phyloP scores from a whole-genome alignment of 108 stramenopile species.

The Skeletonema grethae region DNA sequence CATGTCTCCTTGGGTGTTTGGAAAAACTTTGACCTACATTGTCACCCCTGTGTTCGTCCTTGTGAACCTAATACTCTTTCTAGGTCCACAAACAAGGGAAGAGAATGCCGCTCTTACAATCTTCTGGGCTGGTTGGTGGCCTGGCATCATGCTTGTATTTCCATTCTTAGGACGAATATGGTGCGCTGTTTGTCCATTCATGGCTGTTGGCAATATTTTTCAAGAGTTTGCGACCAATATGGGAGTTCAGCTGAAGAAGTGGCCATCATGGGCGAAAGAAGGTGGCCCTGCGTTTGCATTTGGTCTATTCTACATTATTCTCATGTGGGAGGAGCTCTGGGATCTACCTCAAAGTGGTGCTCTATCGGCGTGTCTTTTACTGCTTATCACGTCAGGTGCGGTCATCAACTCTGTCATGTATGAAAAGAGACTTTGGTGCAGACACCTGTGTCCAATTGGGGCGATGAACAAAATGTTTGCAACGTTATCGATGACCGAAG shows the following conservation, averaged over 20 bases:
- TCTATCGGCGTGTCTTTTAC: slow-evolving; percentile 36
- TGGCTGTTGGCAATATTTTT: slow-evolving; percentile 38
- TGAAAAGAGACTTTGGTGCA: slow-evolving; percentile 44
- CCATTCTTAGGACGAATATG: slow-evolving; percentile 46
- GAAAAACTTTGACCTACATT: slow-evolving; percentile 29
- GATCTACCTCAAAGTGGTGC: slow-evolving; percentile 29
- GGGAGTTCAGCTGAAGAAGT: slow-evolving; percentile 43
- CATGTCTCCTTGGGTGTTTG: slow-evolving; percentile 43
- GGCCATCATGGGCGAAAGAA: slow-evolving; percentile 39
- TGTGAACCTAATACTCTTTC: slow-evolving; percentile 14
- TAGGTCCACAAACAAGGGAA: slow-evolving; percentile 43
- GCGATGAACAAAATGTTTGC: slow-evolving; percentile 46
- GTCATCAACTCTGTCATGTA: slow-evolving; percentile 30
- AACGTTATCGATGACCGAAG: slow-evolving; percentile 35
- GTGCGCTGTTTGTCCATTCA: slow-evolving; percentile 50
- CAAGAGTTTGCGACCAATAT: slow-evolving; percentile 27
- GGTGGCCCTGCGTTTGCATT: slow-evolving; percentile 41
- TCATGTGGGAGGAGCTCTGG: slow-evolving; percentile 52
- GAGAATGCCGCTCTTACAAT: slow-evolving; percentile 42
- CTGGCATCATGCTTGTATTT: slow-evolving; percentile 42
- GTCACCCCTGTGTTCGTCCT: slow-evolving; percentile 30
- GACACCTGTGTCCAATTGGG: slow-evolving; percentile 42
- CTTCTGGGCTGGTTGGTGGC: slow-evolving; percentile 58
- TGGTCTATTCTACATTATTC: slow-evolving; percentile 38
- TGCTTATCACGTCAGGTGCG: slow-evolving; percentile 44